These are phyloP conservation scores for Phytophthora pinifolia DNA, from an alignment of 352 stramenopile genomes.

Conservation along the genomic window DNA sequence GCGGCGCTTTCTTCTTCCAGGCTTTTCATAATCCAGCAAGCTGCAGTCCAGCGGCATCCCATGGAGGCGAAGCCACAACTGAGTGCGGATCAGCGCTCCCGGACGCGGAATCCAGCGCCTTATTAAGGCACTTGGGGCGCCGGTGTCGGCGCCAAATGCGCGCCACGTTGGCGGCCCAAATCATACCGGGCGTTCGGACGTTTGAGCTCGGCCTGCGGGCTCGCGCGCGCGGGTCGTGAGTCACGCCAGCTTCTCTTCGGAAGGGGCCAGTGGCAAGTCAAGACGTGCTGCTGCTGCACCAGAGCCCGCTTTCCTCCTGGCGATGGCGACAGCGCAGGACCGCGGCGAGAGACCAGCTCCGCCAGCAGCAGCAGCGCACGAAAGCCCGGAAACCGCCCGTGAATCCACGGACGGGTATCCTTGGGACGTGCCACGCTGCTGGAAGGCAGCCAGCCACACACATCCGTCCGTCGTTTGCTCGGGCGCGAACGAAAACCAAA, in stretches of 20 bases:
- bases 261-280: conserved; percentile 30
- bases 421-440: conserved; percentile 2
- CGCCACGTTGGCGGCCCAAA: conserved; percentile 19
- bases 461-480: conserved; percentile 24
- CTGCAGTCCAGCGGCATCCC: conserved; percentile 14
- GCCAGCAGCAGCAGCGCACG: neutral
- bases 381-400: conserved; percentile 16
- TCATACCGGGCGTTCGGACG: conserved; percentile 16
- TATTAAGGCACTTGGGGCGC: too few species aligned
- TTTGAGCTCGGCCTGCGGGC: conserved; percentile 13
- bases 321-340: neutral
- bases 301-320: neutral
- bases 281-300: conserved; percentile 7
- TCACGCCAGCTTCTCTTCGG: conserved; percentile 3
- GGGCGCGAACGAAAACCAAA: conserved; percentile 33
- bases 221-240: too few species aligned
- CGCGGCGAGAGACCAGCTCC: neutral
- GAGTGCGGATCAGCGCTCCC: conserved; percentile 9
- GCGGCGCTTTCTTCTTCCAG: conserved; percentile 17
- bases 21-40: conserved; percentile 8
- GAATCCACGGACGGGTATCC: conserved; percentile 12
- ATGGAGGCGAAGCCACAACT: conserved; percentile 10
- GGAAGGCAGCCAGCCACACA: conserved; percentile 2
- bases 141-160: conserved; percentile 24
- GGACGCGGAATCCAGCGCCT: conserved; percentile 8